Evolutionary conservation across 352 stramenopile species (phyloP), one percentile per base, ranked within the genome.

Genomic region (Phytopythium vexans): DNA sequence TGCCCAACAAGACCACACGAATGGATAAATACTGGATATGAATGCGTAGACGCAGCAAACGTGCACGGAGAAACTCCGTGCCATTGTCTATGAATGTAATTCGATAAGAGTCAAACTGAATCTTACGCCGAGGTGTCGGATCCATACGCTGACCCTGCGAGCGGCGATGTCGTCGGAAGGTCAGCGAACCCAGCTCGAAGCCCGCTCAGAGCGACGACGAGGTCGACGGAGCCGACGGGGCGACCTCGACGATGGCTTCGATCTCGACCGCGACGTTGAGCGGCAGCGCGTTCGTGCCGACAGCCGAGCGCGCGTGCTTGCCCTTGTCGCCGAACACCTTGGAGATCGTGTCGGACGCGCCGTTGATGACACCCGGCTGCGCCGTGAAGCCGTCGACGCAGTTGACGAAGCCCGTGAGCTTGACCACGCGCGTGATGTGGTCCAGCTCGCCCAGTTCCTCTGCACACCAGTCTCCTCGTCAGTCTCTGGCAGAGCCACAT

Each of bases 191-290:
- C 15, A 8, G 3, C n/a, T 31, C n/a, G 40, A 44, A 3, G n/a
- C 4, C 11, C 4, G 16, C 54, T 54, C 41, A 66, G 11, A 66
- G 41, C 36, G 54, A 34, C 54, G 59, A 61, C 27, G 57, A 57
- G 37, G 16, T 15, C 43, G 67, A 72, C 8, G 54, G 60, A 2
- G 60, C 49, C 5, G 27, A 54, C 6, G 65, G 48, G 1, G 96
- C 82, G 41, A 99, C 68, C 76, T 99, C 92, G 10, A 98, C 83
- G 57, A 99, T 89, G 54, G 92, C 89, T 73, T 99, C 97, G 35
- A 99, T 88, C 80, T 99, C 96, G 7, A 99, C 96, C 41, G 92
- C 86, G 45, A 98, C 92, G 62, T 98, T 97, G 38, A 99, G 72
- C 41, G 97, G 96, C 49, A 99, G 72, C 10, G 94, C 94, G 70